Evolutionary conservation across 1,284 basidiomycete species (phyloP), one percentile per base, ranked within the genome.

Genomic region (Malassezia japonica): DNA sequence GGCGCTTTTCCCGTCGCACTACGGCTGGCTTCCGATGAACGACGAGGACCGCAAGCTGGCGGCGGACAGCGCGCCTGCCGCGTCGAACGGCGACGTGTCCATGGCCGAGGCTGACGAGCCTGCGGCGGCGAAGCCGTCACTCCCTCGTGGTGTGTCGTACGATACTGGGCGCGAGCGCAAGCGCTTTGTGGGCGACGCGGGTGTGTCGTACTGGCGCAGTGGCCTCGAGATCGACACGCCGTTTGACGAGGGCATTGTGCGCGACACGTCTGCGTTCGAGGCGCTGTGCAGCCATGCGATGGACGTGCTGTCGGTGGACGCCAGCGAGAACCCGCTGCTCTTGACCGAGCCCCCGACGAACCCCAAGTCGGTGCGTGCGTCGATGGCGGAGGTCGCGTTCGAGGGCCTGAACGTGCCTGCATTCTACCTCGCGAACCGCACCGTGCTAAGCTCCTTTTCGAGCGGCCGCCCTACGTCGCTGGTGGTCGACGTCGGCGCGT

Each of bases 341-440:
- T 80, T 92, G 20, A 96, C 94, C 1, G 94, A 99, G 74, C 86
- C 91, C 1, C 84, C 91, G 4, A 98, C 92, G 90, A 96, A 95
- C 71, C 86, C 88, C 0, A 78, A 83, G 25, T 82, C 83, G 18
- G 88, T 91, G 66, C 78, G 92, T 41, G 90, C 96, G 75, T 80
- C 83, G 43, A 85, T 96, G 82, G 86, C 88, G 12, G 88, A 98
- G 75, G 84, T 98, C 50, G 88, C 92, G 76, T 98, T 98, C 70
- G 94, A 99, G 75, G 85, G 91, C 56, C 90, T 95, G 65, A 78
- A 87, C 45, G 86, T 85, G 7, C 94, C 94, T 2, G 94, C 92
- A 1, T 90, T 94, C 76, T 99, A 98, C 73, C 86, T 95, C 45
- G 90, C 92, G 28, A 95, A 96, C 70, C 85, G 86, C 21, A 85